Evolutionary conservation across 2,329 filamentous ascomycete genomes (phyloP).

Genomic region (Gnomoniopsis sp.): DNA sequence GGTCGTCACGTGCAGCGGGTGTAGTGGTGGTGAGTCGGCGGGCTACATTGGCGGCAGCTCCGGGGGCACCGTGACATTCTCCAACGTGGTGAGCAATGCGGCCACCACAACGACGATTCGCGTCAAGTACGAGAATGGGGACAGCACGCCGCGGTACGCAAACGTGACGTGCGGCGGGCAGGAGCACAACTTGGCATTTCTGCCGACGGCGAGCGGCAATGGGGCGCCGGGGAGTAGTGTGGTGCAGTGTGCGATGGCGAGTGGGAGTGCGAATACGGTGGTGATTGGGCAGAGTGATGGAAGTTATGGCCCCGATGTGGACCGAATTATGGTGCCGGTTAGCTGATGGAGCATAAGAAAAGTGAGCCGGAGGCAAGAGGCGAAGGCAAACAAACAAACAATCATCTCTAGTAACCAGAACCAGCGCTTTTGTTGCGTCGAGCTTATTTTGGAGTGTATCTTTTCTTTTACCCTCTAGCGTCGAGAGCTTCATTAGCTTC

Average conservation of each 20-base stretch:
- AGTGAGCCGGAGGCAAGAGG: too few relatives aligned
- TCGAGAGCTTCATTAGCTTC: too few relatives aligned
- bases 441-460: too few relatives aligned
- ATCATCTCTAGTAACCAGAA: too few relatives aligned
- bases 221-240: constrained; percentile 37
- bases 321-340: constrained; percentile 49
- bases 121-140: constrained; percentile 56
- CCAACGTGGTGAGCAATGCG: constrained; percentile 38
- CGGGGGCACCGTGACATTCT: constrained; percentile 45
- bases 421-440: too few relatives aligned
- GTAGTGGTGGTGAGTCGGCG: constrained; percentile 46
- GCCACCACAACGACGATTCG: constrained; percentile 47
- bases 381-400: too few relatives aligned
- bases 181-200: constrained; percentile 46
- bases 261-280: constrained; percentile 45
- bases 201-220: constrained; percentile 42
- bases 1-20: constrained; percentile 46
- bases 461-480: too few relatives aligned
- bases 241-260: constrained; percentile 44
- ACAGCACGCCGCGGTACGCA: constrained; percentile 48
- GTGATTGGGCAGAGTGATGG: constrained; percentile 39
- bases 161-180: constrained; percentile 55
- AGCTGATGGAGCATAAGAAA: neutral
- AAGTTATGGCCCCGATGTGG: constrained; percentile 47
- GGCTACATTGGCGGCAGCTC: constrained; percentile 53